Percentiles rank a stretch among this genome's conserved stretches.
Evolutionary conservation across 2,329 filamentous ascomycete genomes (phyloP).

Genomic region (Cercospora janseana): DNA sequence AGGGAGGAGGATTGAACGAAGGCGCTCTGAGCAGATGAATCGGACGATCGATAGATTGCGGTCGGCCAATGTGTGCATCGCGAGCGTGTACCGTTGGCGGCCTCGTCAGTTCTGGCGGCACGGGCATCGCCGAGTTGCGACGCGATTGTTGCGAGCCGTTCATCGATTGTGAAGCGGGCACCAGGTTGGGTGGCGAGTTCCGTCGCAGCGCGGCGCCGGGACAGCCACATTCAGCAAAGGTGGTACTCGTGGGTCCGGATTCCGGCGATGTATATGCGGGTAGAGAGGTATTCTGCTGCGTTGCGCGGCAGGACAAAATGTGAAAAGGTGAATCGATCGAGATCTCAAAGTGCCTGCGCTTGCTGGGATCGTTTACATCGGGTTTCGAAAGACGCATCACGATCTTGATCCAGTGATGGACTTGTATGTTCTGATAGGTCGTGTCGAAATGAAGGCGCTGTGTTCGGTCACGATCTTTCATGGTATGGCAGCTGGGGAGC

Average conservation of each 20-base stretch:
- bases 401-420: constrained; percentile 97
- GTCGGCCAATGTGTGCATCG: constrained; percentile 27
- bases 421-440: constrained; percentile 89
- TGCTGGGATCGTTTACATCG: constrained; percentile 72
- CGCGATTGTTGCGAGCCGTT: constrained; percentile 33
- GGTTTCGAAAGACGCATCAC: constrained; percentile 87
- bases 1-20: constrained; percentile 84
- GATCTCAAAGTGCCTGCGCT: constrained; percentile 88
- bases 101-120: constrained; percentile 52
- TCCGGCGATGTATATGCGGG: constrained; percentile 69
- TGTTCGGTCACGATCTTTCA: constrained; percentile 67
- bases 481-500: constrained; percentile 81
- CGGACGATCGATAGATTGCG: constrained; percentile 55
- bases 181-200: constrained; percentile 49
- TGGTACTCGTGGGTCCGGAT: constrained; percentile 31
- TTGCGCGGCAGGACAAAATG: constrained; percentile 89
- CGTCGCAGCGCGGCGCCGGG: constrained; percentile 60
- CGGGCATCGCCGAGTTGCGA: constrained; percentile 11
- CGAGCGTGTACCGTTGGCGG: constrained; percentile 45
- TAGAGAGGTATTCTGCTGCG: constrained; percentile 80
- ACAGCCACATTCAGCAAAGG: constrained; percentile 59
- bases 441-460: constrained; percentile 80
- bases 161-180: constrained; percentile 60
- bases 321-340: constrained; percentile 95
- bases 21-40: constrained; percentile 82